Base-by-base conservation (phyloP, 176 grass and related monocot genomes). In the Calamus simplicifolius region DNA sequence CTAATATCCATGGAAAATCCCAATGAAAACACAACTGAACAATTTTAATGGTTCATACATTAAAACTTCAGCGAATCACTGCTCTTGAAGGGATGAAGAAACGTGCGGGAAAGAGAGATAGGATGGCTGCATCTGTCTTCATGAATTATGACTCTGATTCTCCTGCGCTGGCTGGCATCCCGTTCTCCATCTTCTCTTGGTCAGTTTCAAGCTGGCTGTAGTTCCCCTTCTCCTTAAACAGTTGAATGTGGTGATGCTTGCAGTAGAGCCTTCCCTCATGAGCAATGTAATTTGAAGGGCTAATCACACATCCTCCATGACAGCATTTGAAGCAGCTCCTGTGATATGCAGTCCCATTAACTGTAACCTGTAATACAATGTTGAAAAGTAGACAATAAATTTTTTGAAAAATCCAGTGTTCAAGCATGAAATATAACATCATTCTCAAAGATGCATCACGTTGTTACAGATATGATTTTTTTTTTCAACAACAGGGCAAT, bases 241-340 rank as follows among this genome's bases (percentile, higher is more conserved):
- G 69, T 69, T 98, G 93, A 14, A 76, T 77, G 62, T 98, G 93
- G 70, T 92, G 93, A 35, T 98, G 93, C 63, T 83, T 98, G 88
- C 93, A 98, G 80, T 92, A 98, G 56, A 98, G 84, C 76, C 85
- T 98, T 57, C 87, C 87, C 51, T 98, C 93, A 7, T 98, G 93
- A 1, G 93, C 93, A 18, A 98, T 82, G 73, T 98, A 98, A 69
- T 89, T 98, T 4, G 93, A 98, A 67, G 93, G 93, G 93, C 84
- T 98, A 56, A 98, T 98, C 30, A 80, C 83, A 51, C 93, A 98
- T 82, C 93, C 93, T 61, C 93, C 93, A 74, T 98, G 88, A 25
- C 78, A 78, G 67, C 93, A 98, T 59, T 98, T 98, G 84, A 98
- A 98, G 84, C 93, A 98, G 80, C 87, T 83, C 71, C 81, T 98